Evolutionary conservation across 805 yeast species (phyloP), one percentile per base, ranked within the genome.

Genomic region (Starmerella stigmatis): DNA sequence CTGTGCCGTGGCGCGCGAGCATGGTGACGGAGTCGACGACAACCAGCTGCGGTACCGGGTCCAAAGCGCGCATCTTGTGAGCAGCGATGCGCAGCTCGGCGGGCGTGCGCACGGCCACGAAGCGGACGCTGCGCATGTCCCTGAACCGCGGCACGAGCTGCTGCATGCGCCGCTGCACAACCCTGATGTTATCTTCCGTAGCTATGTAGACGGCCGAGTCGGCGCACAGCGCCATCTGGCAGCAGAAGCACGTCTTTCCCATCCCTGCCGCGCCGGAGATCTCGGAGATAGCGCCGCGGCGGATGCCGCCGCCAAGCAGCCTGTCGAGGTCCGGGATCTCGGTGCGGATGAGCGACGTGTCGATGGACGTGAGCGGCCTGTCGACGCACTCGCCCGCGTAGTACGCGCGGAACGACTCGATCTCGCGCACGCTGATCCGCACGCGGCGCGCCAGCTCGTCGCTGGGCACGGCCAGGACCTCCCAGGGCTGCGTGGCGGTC

Each of bases 241-340:
- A 70, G 21, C 82, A 64, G 4, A 88, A 63, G 53, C 88, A 94
- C 0, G 96, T 79, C 57, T 89, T 89, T 0, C 96, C 97, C 1
- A 82, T 72, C 0, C 94, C 83, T 41, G 94, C 77, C 21, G 80
- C 81, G 0, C 97, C 97, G 54, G 77, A 78, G 3, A 89, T 59
- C 64, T 88, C 97, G 0, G 86, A 78, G 2, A 81, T 59, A 20
- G 69, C 62, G 3, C 78, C 74, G 3, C 72, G 59, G 2, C 65
- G 70, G 4, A 81, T 65, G 0, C 88, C 89, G 3, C 79, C 80
- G 31, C 69, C 66, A 5, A 81, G 57, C 0, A 65, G 47, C 9
- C 52, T 56, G 56, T 81, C 88, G 1, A 81, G 50, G 5, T 50
- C 54, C 0, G 57, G 59, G 56, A 72, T 78, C 0, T 83, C 83